Base-by-base conservation (phyloP, 768 basidiomycete species). In the Trametes cingulata region DNA sequence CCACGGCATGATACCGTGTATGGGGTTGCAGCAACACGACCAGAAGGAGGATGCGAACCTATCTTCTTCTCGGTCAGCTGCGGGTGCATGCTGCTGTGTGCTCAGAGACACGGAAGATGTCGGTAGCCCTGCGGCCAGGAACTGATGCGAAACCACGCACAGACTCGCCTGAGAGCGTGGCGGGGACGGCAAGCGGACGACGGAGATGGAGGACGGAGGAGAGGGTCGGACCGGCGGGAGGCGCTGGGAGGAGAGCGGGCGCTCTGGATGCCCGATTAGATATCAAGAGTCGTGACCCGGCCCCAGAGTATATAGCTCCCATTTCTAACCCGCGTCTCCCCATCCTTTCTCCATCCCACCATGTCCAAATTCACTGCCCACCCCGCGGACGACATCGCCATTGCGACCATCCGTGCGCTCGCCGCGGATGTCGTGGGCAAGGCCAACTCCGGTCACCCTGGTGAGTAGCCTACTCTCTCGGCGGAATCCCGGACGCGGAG, bases 401-500 rank as follows among this genome's bases (percentile, higher is more conserved):
- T 91, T 65, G 82, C 86, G 56, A 88, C 88, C 56, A 91, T 90
- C 74, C 86, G 90, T 60, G 82, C 85, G 41, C 84, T 92, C 61
- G 86, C 89, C 56, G 87, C 84, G 37, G 88, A 88, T 77, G 80
- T 86, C 66, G 90, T 91, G 47, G 86, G 76, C 65, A 91, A 93
- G 77, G 90, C 93, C 69, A 96, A 96, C 85, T 94, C 92, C 67
- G 94, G 94, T 58, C 94, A 95, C 75, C 94, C 92, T 62, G 93
- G 93, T 88, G 61, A 49, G 80, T 63, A 39, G 25, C 29, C 29
- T 33, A 33, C 57, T 43, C 36, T 24, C 19, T 39, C 22, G 7
- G 40, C 42, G 24, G 13, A 43, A 29, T 43, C 13, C 15, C 69
- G 49, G 20, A n/a, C 53, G 27, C 35, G 59, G 43, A 36, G 17